These are phyloP conservation scores for Cicer pinnatifidum DNA, from an alignment of 306 rosid species.

Conservation along the genomic window DNA sequence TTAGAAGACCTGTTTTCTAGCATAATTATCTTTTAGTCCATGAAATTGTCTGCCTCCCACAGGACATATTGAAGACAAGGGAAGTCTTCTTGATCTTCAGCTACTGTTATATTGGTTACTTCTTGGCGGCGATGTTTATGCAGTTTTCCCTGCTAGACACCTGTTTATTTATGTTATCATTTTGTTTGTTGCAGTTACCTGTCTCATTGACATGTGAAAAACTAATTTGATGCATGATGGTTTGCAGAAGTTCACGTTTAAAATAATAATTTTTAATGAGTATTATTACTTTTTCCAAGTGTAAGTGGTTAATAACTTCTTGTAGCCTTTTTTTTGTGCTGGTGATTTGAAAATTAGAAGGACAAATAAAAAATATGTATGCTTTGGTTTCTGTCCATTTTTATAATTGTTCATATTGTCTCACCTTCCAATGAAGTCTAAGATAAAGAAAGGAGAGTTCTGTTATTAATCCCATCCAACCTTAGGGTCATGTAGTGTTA, in stretches of 20 bases:
- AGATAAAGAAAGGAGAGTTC: neutral
- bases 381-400: conserved; percentile 20
- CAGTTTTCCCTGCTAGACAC: conserved; percentile 44
- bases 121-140: conserved; percentile 43
- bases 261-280: conserved; percentile 6
- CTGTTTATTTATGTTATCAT: conserved; percentile 27
- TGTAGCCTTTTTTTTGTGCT: conserved; percentile 10
- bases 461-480: neutral
- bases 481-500: neutral
- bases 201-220: conserved; percentile 44
- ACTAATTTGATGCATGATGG: conserved; percentile 30
- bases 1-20: neutral
- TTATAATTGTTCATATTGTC: neutral
- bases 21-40: conserved; percentile 21
- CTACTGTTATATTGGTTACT: conserved; percentile 20
- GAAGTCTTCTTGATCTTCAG: conserved; percentile 20
- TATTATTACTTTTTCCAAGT: conserved; percentile 8
- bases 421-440: neutral
- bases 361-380: conserved; percentile 38
- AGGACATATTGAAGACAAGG: conserved; percentile 39
- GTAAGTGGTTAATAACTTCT: conserved; percentile 13
- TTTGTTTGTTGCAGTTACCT: conserved; percentile 33
- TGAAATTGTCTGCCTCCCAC: conserved; percentile 40
- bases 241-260: conserved; percentile 29
- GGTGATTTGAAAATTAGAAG: neutral